Conservation (phyloP, 2,329 filamentous ascomycete genomes). For the Dryadomyces quercivorus region DNA sequence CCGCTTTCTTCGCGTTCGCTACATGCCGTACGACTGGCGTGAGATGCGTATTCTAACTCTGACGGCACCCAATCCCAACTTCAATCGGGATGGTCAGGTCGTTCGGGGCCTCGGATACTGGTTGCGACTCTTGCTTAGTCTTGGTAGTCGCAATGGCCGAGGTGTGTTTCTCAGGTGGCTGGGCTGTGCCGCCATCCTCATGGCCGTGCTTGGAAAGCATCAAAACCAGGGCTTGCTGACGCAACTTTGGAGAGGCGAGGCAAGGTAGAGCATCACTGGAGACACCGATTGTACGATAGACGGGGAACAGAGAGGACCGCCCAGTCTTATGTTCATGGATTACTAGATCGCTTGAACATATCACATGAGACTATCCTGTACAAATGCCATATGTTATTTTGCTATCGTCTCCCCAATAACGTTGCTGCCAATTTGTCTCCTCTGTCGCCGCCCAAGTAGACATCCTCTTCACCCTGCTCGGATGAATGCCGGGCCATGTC, state of each 20-base stretch:
- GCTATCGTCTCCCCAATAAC: constrained; percentile 15
- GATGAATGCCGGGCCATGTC: constrained; percentile 53
- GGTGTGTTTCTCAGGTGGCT: constrained; percentile 40
- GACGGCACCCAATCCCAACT: constrained; percentile 40
- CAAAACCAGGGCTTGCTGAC: constrained; percentile 3
- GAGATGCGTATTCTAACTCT: constrained; percentile 32
- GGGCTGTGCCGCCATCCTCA: constrained; percentile 23
- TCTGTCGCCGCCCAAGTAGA: constrained; percentile 47
- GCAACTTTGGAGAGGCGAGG: constrained; percentile 4
- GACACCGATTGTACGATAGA: neutral
- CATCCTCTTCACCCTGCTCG: constrained; percentile 39
- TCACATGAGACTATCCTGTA: no score
- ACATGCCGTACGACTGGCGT: constrained; percentile 45
- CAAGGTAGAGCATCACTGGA: neutral
- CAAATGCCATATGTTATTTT: constrained; percentile 1
- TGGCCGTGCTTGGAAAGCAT: constrained; percentile 17
- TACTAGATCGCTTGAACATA: no score
- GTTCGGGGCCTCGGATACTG: constrained; percentile 42
- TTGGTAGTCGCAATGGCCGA: constrained; percentile 37
- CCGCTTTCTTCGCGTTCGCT: constrained; percentile 52
- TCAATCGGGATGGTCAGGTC: constrained; percentile 46
- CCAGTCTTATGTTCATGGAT: no score
- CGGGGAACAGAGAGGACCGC: neutral
- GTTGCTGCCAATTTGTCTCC: constrained; percentile 37
- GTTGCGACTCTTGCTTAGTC: constrained; percentile 34